phyloP scores from a whole-genome alignment of 1,284 basidiomycete genomes.

The Porodaedalea pini region DNA sequence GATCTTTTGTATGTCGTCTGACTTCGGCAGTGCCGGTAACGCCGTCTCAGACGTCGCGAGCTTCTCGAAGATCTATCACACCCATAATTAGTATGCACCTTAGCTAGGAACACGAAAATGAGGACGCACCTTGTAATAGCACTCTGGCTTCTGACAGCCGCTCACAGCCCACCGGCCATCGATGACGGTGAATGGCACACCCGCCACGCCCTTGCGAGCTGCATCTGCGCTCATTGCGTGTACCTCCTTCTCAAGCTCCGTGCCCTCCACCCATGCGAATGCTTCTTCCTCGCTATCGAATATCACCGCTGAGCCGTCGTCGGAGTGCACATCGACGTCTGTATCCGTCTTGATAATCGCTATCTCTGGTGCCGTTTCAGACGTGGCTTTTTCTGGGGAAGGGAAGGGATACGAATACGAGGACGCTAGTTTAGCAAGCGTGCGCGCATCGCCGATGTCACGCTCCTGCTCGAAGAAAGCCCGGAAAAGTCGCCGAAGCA shows the following conservation, averaged over 20 bases:
- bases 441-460: slow-evolving; percentile 57
- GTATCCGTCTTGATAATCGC: not conserved
- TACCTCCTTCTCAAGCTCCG: slow-evolving; percentile 66
- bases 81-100: not conserved
- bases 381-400: slow-evolving; percentile 61
- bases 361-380: not conserved
- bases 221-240: slow-evolving; percentile 65
- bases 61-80: slow-evolving; percentile 16
- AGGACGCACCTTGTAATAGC: slow-evolving; percentile 60
- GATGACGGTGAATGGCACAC: slow-evolving; percentile 78
- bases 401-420: slow-evolving; percentile 39
- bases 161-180: slow-evolving; percentile 76
- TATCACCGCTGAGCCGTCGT: slow-evolving; percentile 8
- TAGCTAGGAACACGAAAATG: not conserved
- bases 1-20: not conserved
- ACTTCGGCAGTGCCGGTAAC: not conserved
- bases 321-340: not conserved
- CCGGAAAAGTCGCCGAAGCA: slow-evolving; percentile 60
- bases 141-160: slow-evolving; percentile 69
- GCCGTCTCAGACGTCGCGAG: slow-evolving; percentile 1
- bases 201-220: slow-evolving; percentile 66
- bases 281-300: slow-evolving; percentile 15
- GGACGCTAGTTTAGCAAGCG: slow-evolving; percentile 61
- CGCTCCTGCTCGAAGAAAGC: slow-evolving; percentile 61
- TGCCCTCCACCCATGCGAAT: slow-evolving; percentile 44